Conservation (phyloP, 2,329 filamentous ascomycete species). For the Fusarium robinianum region DNA sequence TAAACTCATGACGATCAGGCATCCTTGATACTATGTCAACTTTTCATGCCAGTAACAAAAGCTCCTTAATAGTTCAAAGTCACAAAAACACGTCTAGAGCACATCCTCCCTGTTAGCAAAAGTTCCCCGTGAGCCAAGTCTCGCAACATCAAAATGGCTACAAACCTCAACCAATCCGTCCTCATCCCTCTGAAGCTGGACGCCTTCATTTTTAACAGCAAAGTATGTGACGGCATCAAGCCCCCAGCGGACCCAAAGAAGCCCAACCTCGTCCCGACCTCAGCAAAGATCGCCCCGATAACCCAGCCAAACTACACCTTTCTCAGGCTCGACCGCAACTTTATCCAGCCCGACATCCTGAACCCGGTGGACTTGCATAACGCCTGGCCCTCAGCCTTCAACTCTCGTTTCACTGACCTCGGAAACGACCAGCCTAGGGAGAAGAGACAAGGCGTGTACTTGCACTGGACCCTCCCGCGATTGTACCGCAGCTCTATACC, state of each 20-base stretch:
- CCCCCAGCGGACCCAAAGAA: no score
- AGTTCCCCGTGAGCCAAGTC: no score
- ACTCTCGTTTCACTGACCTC: constrained; percentile 1
- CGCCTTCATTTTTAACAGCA: neutral
- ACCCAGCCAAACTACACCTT: constrained; percentile 2
- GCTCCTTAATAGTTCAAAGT: no score
- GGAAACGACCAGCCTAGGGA: neutral
- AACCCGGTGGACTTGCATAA: neutral
- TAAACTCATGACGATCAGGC: no score
- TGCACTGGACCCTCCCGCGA: constrained; percentile 1
- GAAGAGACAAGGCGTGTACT: neutral
- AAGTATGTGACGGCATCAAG: neutral
- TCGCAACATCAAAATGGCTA: neutral
- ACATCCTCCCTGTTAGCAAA: no score
- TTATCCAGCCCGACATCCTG: neutral
- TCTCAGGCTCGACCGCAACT: neutral
- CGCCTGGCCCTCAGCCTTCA: neutral
- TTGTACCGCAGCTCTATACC: neutral
- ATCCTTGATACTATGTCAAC: no score
- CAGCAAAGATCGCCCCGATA: neutral
- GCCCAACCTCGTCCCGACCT: no score
- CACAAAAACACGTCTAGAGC: no score
- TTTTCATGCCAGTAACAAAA: no score
- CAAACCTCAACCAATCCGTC: neutral
- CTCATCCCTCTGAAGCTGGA: neutral